Conservation (phyloP, 257 asterid genomes). For the Jaltomata sinuosa region DNA sequence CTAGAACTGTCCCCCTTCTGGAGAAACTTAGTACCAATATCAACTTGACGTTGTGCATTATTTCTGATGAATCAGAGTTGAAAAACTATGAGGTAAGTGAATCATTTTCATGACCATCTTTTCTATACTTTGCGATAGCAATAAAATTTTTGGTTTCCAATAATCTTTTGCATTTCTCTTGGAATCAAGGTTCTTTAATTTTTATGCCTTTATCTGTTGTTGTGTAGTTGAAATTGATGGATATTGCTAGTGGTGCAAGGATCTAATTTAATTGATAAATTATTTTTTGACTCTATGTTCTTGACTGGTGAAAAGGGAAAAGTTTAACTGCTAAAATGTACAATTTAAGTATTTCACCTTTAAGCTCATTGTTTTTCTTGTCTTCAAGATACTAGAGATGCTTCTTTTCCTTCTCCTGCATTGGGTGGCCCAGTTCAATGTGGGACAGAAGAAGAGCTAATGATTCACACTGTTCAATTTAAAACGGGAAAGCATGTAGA, state of each 20-base stretch:
- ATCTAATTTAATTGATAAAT: not conserved
- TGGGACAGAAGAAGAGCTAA: not conserved
- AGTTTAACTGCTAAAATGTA: not conserved
- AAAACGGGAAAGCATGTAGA: not conserved
- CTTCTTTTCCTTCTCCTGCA: not conserved
- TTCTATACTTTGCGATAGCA: not conserved
- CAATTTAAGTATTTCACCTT: not conserved
- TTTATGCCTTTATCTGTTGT: not conserved
- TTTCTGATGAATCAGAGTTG: constrained; percentile 57
- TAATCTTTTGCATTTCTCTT: not conserved
- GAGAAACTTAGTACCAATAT: constrained; percentile 55
- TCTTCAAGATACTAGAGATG: not conserved
- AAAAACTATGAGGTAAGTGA: constrained; percentile 57
- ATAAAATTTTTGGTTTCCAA: not conserved
- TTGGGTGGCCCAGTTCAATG: not conserved
- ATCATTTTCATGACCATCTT: not conserved
- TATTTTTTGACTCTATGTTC: not conserved
- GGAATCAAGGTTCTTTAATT: not conserved
- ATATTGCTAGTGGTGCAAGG: not conserved
- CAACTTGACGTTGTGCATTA: constrained; percentile 47
- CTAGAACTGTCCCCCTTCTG: constrained; percentile 29
- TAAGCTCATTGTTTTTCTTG: not conserved
- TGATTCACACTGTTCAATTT: not conserved
- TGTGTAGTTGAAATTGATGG: not conserved
- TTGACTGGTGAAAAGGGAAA: not conserved